phyloP scores from a whole-genome alignment of 23 red algal genomes.

The Agarophyton chilense region DNA sequence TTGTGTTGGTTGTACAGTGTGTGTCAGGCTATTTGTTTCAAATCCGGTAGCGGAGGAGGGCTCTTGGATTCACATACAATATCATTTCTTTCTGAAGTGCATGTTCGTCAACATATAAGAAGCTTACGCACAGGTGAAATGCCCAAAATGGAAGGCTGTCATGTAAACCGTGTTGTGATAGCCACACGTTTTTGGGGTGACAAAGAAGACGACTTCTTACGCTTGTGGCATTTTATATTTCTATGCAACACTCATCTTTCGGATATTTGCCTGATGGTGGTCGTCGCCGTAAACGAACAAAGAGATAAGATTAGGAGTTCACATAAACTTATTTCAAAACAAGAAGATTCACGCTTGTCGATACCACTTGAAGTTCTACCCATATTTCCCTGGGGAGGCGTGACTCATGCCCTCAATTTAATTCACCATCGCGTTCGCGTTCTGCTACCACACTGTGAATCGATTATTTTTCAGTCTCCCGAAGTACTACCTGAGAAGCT shows the following conservation, averaged over 20 bases:
- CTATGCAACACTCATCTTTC: background rate
- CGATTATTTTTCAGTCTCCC: conserved; percentile 37
- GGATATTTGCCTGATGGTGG: background rate
- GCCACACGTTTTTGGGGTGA: conserved; percentile 46
- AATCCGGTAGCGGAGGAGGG: too few species aligned
- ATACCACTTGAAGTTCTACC: background rate
- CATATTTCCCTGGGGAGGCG: conserved; percentile 37
- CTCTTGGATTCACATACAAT: too few species aligned
- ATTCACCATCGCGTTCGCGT: background rate
- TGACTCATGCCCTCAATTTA: conserved; percentile 48
- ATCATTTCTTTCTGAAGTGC: too few species aligned
- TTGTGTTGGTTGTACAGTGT: too few species aligned
- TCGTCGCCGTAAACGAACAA: conserved; percentile 8
- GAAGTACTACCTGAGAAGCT: background rate
- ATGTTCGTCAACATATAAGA: too few species aligned
- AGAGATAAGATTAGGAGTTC: background rate
- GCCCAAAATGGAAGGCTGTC: background rate
- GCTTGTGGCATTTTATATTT: conserved; percentile 3
- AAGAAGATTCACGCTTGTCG: background rate
- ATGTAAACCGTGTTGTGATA: background rate
- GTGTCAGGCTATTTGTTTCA: too few species aligned
- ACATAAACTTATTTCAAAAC: background rate
- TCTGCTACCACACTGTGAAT: background rate
- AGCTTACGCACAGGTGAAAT: too few species aligned
- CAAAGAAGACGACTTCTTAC: background rate